phyloP scores from a whole-genome alignment of 768 basidiomycete species.

The Myochromella boudieri region DNA sequence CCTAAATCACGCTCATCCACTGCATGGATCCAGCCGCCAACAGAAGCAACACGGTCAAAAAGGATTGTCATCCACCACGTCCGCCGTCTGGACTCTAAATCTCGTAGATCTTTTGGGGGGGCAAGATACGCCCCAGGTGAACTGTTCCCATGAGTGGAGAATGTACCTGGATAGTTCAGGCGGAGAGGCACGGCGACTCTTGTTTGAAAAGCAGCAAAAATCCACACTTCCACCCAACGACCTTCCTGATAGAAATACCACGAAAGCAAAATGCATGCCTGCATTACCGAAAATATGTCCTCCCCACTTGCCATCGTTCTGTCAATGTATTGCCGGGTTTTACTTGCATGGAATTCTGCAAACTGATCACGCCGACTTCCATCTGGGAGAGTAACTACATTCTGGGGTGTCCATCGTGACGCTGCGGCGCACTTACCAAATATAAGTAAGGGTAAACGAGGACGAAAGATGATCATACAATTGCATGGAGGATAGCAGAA shows the following conservation, averaged over 20 bases:
- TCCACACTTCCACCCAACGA: conserved; percentile 90
- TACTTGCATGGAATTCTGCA: conserved; percentile 83
- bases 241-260: conserved; percentile 94
- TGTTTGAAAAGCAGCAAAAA: conserved; percentile 84
- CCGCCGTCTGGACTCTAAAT: conserved; percentile 75
- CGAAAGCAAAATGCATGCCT: conserved; percentile 81
- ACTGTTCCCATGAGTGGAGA: conserved; percentile 61
- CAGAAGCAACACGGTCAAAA: conserved; percentile 79
- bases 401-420: conserved; percentile 79
- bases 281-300: conserved; percentile 85
- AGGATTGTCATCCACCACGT: conserved; percentile 93
- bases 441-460: conserved; percentile 3
- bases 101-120: conserved; percentile 72
- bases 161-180: conserved; percentile 85
- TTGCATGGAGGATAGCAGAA: conserved; percentile 87
- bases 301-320: conserved; percentile 88
- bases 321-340: conserved; percentile 86
- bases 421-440: conserved; percentile 69
- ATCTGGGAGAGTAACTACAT: conserved; percentile 65
- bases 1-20: conserved; percentile 84
- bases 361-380: conserved; percentile 82
- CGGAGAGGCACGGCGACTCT: conserved; percentile 80
- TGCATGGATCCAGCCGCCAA: conserved; percentile 85
- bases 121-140: conserved; percentile 80
- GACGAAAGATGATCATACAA: conserved; percentile 45